Evolutionary conservation across 345 rosid genomes (phyloP), one percentile per base, ranked within the genome.

Genomic region (Arabidopsis thaliana): DNA sequence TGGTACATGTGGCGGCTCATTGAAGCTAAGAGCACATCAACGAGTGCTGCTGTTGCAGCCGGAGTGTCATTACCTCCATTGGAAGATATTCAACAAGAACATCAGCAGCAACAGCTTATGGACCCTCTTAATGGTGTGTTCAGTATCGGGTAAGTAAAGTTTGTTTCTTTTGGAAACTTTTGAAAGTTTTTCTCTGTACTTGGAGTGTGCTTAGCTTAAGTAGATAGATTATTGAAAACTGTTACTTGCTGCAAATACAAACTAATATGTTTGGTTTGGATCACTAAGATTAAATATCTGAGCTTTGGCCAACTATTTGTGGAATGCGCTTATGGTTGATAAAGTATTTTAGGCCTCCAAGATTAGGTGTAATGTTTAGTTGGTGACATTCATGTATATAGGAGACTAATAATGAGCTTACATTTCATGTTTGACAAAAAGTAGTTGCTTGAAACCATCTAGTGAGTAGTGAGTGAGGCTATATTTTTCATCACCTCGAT

Each of bases 1-100:
- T 93, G 96, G 97, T 93, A 89, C 71, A 75, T 93, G 42, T 89
- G 96, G 96, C 80, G 97, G 83, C 83, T 85, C 40, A 82, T 85
- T 69, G 93, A 93, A 82, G 70, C 89, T 5, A 93, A 87, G 55
- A 91, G 96, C 28, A 58, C 90, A 0, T 84, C 93, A 45, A 80
- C 91, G 0, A 86, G 81, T 86, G 25, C 53, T 30, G 33, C 33
- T 45, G 49, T 41, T 41, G 87, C 88, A 0, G 82, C 85, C 5
- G 68, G 84, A 66, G 74, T 89, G 85, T 84, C 81, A 33, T 86
- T 85, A 50, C 87, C 75, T 2, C 88, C 79, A 8, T 85, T 84
- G 72, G 82, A 87, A 50, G 82, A 78, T 10, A 51, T 69, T 34
- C 70, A 44, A 52, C 63, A 61, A 30, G 64, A 82, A 33, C 84